phyloP scores from a whole-genome alignment of 2,329 filamentous ascomycete species.

The Fusarium clavum region DNA sequence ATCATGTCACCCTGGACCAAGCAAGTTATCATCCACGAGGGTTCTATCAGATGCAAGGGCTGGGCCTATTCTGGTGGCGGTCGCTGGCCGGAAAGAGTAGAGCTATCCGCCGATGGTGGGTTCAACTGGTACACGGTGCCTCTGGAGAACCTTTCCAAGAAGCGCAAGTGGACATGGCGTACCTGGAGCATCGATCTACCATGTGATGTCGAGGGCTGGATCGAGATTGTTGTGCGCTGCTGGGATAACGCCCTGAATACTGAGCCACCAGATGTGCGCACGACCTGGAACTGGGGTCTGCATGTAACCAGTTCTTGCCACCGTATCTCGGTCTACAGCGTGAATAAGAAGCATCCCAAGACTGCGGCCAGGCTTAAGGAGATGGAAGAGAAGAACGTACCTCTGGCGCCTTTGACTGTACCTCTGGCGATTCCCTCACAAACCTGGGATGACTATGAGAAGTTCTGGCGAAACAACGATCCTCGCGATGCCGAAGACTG shows the following conservation, averaged over 20 bases:
- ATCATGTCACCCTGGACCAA: conserved; percentile 73
- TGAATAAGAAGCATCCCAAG: conserved; percentile 61
- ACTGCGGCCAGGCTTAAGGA: conserved; percentile 61
- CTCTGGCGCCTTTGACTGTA: conserved; percentile 65
- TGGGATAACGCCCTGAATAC: conserved; percentile 74
- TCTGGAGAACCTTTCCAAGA: conserved; percentile 68
- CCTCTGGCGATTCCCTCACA: conserved; percentile 63
- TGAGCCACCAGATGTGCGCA: conserved; percentile 65
- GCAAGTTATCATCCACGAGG: conserved; percentile 70
- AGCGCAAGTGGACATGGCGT: conserved; percentile 73
- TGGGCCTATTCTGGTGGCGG: conserved; percentile 71
- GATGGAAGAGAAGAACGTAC: conserved; percentile 60
- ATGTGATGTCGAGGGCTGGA: conserved; percentile 70
- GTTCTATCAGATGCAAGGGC: conserved; percentile 66
- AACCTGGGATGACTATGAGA: conserved; percentile 61
- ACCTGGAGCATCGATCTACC: conserved; percentile 73
- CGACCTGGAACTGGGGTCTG: conserved; percentile 73
- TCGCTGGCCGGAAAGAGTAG: conserved; percentile 71
- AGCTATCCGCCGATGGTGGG: conserved; percentile 72
- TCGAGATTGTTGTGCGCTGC: conserved; percentile 68
- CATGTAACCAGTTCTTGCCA: conserved; percentile 74
- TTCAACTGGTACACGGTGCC: conserved; percentile 74
- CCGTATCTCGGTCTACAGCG: conserved; percentile 70
- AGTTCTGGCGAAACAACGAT: conserved; percentile 45
- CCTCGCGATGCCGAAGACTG: conserved; percentile 45